Conservation (phyloP, 805 yeast genomes). For the Teunomyces kruisii region DNA sequence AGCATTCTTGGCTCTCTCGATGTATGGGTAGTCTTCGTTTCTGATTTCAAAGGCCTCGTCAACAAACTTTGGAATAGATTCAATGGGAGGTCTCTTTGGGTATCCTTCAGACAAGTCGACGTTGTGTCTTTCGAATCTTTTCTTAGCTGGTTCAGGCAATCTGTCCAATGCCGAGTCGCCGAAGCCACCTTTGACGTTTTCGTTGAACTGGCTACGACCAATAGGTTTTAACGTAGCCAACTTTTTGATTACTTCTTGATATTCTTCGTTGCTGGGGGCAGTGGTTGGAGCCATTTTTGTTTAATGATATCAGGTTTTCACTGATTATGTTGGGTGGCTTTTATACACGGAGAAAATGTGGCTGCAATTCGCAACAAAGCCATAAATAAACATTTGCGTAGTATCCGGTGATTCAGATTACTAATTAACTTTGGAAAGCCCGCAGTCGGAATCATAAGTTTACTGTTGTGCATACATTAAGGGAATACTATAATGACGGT, state of each 20-base stretch:
- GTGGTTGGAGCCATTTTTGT: conserved; percentile 17
- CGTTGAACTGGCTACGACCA: conserved; percentile 10
- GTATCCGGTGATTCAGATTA: neutral
- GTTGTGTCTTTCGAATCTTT: conserved; percentile 23
- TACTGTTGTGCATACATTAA: too few relatives aligned
- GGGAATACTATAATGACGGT: too few relatives aligned
- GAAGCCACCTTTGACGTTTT: conserved; percentile 5
- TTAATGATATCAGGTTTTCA: neutral
- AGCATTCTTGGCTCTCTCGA: conserved; percentile 27
- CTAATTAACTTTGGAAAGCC: neutral
- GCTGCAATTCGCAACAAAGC: conserved; percentile 9
- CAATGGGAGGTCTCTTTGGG: conserved; percentile 23
- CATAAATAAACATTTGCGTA: neutral
- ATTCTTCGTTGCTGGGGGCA: conserved; percentile 7
- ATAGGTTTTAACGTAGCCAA: conserved; percentile 16
- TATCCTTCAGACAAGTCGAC: conserved; percentile 27
- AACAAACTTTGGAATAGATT: conserved; percentile 22
- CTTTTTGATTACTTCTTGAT: conserved; percentile 12
- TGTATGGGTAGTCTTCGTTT: conserved; percentile 22
- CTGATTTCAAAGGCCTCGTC: conserved; percentile 26
- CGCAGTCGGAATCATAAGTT: too few relatives aligned
- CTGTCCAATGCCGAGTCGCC: conserved; percentile 6
- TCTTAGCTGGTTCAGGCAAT: conserved; percentile 22
- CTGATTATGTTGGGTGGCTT: neutral
- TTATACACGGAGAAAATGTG: conserved; percentile 4